Percentiles rank a stretch among this genome's conserved stretches.
phyloP scores from a whole-genome alignment of 2,329 filamentous ascomycete genomes.

The Fusarium longipes region DNA sequence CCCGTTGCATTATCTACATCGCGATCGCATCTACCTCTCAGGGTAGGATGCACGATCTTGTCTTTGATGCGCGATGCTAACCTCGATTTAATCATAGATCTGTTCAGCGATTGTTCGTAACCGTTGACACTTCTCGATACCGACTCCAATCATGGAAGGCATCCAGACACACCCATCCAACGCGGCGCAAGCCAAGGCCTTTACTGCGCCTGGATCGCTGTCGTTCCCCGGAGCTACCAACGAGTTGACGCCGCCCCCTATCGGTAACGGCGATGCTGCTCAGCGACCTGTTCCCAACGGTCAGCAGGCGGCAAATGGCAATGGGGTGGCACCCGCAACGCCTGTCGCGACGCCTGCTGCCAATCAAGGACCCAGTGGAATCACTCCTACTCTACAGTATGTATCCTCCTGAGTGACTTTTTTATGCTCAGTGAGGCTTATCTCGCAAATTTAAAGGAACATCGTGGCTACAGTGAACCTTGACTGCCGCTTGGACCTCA shows the following conservation, averaged over 20 bases:
- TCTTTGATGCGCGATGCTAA: slow-evolving; percentile 43
- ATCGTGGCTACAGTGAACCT: slow-evolving; percentile 99
- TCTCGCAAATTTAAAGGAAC: slow-evolving; percentile 76
- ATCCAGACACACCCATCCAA: slow-evolving; percentile 92
- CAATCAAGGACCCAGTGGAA: slow-evolving; percentile 83
- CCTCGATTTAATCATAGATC: slow-evolving; percentile 45
- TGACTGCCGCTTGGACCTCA: slow-evolving; percentile 95
- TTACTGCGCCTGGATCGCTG: slow-evolving; percentile 90
- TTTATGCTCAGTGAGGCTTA: slow-evolving; percentile 63
- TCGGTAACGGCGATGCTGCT: slow-evolving; percentile 71
- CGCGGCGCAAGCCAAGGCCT: slow-evolving; percentile 93
- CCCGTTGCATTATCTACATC: slow-evolving; percentile 2
- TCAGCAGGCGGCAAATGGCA: slow-evolving; percentile 71
- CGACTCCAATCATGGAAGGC: slow-evolving; percentile 76
- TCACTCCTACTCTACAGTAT: slow-evolving; percentile 96
- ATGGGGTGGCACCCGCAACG: slow-evolving; percentile 87
- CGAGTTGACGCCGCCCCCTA: slow-evolving; percentile 81
- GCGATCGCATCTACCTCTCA: slow-evolving; percentile 33
- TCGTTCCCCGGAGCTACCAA: slow-evolving; percentile 88
- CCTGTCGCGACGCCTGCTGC: slow-evolving; percentile 92
- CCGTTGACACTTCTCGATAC: slow-evolving; percentile 38
- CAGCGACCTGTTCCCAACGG: slow-evolving; percentile 56
- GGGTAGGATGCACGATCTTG: slow-evolving; percentile 34
- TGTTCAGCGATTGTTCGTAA: slow-evolving; percentile 47
- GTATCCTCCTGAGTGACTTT: slow-evolving; percentile 65